Conservation (phyloP, 768 basidiomycete species). For the Russula abietina region DNA sequence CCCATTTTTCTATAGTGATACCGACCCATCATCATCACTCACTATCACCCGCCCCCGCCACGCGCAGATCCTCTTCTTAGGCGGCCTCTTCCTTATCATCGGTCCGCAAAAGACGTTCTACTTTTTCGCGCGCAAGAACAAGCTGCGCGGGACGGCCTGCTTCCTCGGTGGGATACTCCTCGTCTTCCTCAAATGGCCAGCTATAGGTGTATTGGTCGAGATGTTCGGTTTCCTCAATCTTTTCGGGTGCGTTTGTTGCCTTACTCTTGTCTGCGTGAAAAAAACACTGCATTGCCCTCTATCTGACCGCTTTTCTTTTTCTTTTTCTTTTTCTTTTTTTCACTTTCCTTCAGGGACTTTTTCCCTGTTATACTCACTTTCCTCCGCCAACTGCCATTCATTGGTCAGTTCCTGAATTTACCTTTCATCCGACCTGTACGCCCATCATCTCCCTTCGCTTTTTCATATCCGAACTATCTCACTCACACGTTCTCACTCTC, state of each 20-base stretch:
- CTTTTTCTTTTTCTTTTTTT: no score
- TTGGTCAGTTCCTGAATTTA: slow-evolving; percentile 79
- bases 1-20: background rate
- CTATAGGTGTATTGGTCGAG: slow-evolving; percentile 88
- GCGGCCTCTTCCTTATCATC: slow-evolving; percentile 93
- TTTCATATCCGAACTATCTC: background rate
- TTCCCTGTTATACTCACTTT: slow-evolving; percentile 99
- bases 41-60: no score
- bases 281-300: no score
- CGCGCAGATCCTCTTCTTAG: slow-evolving; percentile 87
- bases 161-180: slow-evolving; percentile 88
- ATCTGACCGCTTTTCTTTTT: no score
- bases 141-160: slow-evolving; percentile 82
- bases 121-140: slow-evolving; percentile 95
- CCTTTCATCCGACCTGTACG: slow-evolving; percentile 83
- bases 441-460: slow-evolving; percentile 8
- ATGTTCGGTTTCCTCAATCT: slow-evolving; percentile 80
- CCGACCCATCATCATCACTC: background rate
- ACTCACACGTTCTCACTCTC: background rate
- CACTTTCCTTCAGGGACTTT: slow-evolving; percentile 67
- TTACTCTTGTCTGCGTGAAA: no score
- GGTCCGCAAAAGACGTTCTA: slow-evolving; percentile 96
- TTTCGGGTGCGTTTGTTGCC: background rate
- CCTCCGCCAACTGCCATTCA: slow-evolving; percentile 86
- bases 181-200: slow-evolving; percentile 94